phyloP scores from a whole-genome alignment of 208 protist genomes.

The Leishmania tarentolae region DNA sequence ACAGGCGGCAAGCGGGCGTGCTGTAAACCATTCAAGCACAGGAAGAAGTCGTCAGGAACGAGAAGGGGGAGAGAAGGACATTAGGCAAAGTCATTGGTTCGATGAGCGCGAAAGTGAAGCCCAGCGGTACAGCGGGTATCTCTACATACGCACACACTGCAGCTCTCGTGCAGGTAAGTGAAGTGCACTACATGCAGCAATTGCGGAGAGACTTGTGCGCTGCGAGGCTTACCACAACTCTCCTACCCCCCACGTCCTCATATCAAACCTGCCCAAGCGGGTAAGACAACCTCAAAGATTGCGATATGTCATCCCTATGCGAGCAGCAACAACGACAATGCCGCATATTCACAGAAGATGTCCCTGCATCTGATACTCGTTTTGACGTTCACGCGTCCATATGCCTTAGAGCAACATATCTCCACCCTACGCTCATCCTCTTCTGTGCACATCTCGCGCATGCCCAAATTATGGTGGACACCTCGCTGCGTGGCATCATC shows the following conservation, averaged over 20 bases:
- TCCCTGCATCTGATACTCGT: neutral
- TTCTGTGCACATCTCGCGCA: neutral
- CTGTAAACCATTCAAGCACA: neutral
- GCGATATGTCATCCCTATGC: neutral
- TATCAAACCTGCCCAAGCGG: neutral
- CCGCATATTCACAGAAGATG: neutral
- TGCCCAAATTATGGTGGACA: neutral
- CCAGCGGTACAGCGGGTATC: neutral
- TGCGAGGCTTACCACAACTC: neutral
- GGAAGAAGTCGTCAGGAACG: neutral
- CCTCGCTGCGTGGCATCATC: neutral
- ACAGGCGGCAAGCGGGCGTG: neutral
- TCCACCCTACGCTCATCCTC: neutral
- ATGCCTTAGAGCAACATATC: neutral
- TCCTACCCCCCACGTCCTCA: neutral
- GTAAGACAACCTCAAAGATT: neutral
- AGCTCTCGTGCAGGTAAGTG: neutral
- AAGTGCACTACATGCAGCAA: neutral
- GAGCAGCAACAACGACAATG: neutral
- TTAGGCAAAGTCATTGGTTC: neutral
- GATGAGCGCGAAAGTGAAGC: neutral
- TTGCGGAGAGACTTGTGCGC: neutral
- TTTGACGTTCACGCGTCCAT: neutral
- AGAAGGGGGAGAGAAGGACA: neutral
- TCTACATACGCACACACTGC: neutral